Percentiles rank a stretch among this genome's conserved stretches.
Evolutionary conservation across 2,329 filamentous ascomycete genomes (phyloP).

Genomic region (Trichoderma hamatum): DNA sequence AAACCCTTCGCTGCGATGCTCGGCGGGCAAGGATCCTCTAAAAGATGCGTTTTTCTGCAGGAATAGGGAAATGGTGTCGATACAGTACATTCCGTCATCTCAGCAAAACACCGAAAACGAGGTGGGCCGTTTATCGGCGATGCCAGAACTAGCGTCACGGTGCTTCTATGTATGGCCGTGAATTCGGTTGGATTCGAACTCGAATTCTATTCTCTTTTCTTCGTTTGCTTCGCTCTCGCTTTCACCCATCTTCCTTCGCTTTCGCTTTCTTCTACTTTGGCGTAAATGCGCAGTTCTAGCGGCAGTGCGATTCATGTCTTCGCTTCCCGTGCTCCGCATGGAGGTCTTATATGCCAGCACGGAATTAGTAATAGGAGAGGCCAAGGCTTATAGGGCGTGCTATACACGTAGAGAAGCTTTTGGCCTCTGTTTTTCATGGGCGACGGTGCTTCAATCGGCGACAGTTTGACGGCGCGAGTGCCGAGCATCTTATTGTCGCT

Average conservation of each 20-base stretch:
- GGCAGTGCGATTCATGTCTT: not conserved
- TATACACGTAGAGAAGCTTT: not conserved
- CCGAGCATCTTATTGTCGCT: not conserved
- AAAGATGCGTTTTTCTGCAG: not conserved
- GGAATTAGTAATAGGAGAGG: not conserved
- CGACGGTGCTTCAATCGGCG: not conserved
- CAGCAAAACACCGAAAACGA: not conserved
- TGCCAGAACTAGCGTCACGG: not conserved
- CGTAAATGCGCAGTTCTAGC: not conserved
- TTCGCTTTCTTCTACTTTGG: not conserved
- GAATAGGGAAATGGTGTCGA: not conserved
- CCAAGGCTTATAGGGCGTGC: not conserved
- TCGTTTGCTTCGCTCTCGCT: not conserved
- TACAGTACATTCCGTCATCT: not conserved
- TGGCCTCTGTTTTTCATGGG: not conserved
- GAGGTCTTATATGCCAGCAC: not conserved
- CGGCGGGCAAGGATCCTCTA: slow-evolving; percentile 6
- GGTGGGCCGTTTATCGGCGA: not conserved
- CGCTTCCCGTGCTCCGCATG: not conserved
- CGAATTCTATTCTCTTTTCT: not conserved
- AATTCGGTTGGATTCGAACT: not conserved
- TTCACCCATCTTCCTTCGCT: not conserved
- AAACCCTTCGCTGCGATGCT: not conserved
- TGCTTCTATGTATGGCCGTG: not conserved
- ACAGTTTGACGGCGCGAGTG: not conserved